Percentiles rank a stretch among this genome's conserved stretches.
These are phyloP conservation scores for Ochromonas danica DNA, from an alignment of 108 stramenopile species.

Conservation along the genomic window DNA sequence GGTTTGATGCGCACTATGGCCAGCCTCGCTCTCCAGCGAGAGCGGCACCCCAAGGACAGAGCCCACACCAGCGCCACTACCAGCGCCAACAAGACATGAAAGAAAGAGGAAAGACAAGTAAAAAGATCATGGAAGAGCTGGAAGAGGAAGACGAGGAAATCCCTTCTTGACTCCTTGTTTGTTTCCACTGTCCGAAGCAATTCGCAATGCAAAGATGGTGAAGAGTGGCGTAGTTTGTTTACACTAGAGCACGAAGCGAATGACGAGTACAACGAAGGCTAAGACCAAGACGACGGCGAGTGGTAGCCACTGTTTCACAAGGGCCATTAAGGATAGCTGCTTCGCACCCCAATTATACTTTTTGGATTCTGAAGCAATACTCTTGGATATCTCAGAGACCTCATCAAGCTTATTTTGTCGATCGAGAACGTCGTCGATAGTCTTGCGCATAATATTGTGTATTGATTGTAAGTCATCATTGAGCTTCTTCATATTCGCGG, in stretches of 20 bases:
- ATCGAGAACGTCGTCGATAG: conserved; percentile 64
- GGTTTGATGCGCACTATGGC: too few species aligned
- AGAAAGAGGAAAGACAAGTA: too few species aligned
- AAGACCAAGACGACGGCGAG: neutral
- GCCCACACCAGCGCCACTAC: too few species aligned
- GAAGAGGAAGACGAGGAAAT: too few species aligned
- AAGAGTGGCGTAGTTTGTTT: neutral
- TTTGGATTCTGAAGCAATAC: neutral
- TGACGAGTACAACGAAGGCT: conserved; percentile 12
- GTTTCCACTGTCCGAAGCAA: too few species aligned
- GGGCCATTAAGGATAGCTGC: conserved; percentile 25
- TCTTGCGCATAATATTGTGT: conserved; percentile 90
- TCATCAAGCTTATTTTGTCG: conserved; percentile 33
- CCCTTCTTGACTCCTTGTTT: too few species aligned
- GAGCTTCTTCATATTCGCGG: conserved; percentile 74
- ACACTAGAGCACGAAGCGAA: neutral
- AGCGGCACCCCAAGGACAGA: too few species aligned
- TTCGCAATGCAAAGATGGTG: too few species aligned
- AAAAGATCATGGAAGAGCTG: too few species aligned
- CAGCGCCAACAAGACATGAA: too few species aligned
- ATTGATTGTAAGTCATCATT: conserved; percentile 92
- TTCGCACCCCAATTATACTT: conserved; percentile 38
- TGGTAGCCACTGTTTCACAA: conserved; percentile 18
- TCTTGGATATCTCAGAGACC: conserved; percentile 20
- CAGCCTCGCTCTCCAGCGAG: too few species aligned